These are phyloP conservation scores for Kwoniella sp. DNA, from an alignment of 768 basidiomycete genomes.

Conservation along the genomic window DNA sequence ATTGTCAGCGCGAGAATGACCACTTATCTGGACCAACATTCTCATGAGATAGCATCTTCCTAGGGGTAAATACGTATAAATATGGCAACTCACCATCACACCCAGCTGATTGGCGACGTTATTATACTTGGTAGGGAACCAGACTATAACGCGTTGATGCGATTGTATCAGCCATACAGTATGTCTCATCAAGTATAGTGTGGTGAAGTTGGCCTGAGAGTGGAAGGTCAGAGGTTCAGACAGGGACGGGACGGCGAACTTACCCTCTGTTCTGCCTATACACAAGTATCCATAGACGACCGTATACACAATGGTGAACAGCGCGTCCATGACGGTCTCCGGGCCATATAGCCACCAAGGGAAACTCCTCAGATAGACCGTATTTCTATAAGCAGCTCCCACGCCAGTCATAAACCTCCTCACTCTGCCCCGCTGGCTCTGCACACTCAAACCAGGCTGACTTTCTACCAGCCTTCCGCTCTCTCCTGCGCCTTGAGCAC, in stretches of 20 bases:
- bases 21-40: constrained; percentile 24
- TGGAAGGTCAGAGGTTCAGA: background rate
- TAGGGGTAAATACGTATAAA: too few relatives aligned
- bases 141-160: too few relatives aligned
- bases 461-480: background rate
- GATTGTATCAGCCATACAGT: too few relatives aligned
- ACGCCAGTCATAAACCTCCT: constrained; percentile 16
- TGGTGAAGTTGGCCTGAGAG: background rate
- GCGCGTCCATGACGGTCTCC: constrained; percentile 30
- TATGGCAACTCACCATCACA: constrained; percentile 6
- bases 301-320: constrained; percentile 38
- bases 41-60: constrained; percentile 9
- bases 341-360: constrained; percentile 44
- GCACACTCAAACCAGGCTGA: too few relatives aligned
- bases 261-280: constrained; percentile 14
- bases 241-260: too few relatives aligned
- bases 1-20: constrained; percentile 31
- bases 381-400: constrained; percentile 26
- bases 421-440: background rate
- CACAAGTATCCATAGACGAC: constrained; percentile 21
- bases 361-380: constrained; percentile 31
- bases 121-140: constrained; percentile 10
- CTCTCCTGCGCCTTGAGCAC: background rate
- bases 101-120: constrained; percentile 17
- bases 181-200: background rate